phyloP scores from a whole-genome alignment of 306 rosid species.

The Fagus crenata region DNA sequence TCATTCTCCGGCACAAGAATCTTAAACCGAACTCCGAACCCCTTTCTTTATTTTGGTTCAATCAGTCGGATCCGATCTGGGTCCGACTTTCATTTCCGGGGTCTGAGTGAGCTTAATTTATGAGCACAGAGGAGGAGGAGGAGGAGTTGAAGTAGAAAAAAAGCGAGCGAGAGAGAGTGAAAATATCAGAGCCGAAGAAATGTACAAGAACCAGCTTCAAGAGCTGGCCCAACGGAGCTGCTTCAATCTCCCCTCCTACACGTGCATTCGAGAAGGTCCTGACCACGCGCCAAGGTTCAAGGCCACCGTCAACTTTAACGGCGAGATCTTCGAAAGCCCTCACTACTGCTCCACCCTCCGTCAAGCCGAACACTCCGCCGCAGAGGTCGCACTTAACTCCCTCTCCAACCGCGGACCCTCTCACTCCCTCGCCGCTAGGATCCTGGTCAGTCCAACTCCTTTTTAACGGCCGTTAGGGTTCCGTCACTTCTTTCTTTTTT shows the following conservation, averaged over 20 bases:
- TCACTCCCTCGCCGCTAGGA: constrained; percentile 88
- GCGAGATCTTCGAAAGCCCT: constrained; percentile 93
- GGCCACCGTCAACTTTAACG: constrained; percentile 92
- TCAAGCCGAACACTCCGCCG: constrained; percentile 98
- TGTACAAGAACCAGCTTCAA: constrained; percentile 99
- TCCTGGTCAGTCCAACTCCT: constrained; percentile 55
- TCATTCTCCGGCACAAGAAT: constrained; percentile 9
- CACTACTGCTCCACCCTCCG: constrained; percentile 86
- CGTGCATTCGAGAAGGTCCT: constrained; percentile 95
- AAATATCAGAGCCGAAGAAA: constrained; percentile 45
- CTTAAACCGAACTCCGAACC: neutral
- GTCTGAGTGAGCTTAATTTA: neutral
- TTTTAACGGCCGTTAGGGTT: constrained; percentile 26
- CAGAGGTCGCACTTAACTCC: constrained; percentile 92
- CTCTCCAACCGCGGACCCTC: constrained; percentile 92
- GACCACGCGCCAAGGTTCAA: constrained; percentile 99
- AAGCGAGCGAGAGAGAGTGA: constrained; percentile 30
- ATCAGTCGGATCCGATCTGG: constrained; percentile 56
- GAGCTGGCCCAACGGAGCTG: constrained; percentile 99
- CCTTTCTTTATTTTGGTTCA: neutral
- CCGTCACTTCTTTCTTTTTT: neutral
- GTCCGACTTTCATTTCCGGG: constrained; percentile 18
- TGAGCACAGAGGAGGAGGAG: neutral
- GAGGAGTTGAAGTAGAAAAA: neutral
- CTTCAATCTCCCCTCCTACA: constrained; percentile 93